Evolutionary conservation across 257 asterid genomes (phyloP), one percentile per base, ranked within the genome.

Genomic region (Solanum arcanum): DNA sequence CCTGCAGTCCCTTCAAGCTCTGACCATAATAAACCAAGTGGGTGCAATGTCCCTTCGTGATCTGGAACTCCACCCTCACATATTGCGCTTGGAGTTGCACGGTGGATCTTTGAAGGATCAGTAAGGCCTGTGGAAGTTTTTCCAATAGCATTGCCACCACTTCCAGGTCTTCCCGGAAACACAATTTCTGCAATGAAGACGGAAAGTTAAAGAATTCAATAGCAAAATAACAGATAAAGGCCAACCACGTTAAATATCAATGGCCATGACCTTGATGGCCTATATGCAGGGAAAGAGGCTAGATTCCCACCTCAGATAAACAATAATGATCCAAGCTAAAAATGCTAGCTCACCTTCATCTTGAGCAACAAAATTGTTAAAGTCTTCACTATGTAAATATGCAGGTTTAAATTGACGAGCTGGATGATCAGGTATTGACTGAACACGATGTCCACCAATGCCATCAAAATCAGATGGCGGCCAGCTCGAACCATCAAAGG

Each of bases 101-200:
- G 88, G 42, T 84, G 49, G 39, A 87, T 89, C 21, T 59, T 59
- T 59, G 66, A 59, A 59, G 66, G 12, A 59, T 8, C 66, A 59
- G 12, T 59, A 59, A 59, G 66, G 29, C 86, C 92, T 87, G 91
- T 89, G n/a, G 91, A 86, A 27, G 90, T 78, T 92, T 89, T 91
- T 66, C 91, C 95, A 59, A 93, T 69, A 89, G 93, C 88, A 91
- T 88, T 90, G 83, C 98, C 93, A 69, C 95, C 87, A 90, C 95
- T 94, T 89, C 91, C 96, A 86, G 98, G 98, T 89, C 98, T 95
- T 83, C 98, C 98, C 73, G 96, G 95, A 88, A 96, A 95, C 86
- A 94, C 90, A 9, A 91, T 92, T 90, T 94, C 98, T 96, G 97
- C 90, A 86, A 3, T 75, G 66, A 77, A 42, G 25, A 20, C 10